Evolutionary conservation across 108 stramenopile genomes (phyloP).

Genomic region (Skeletonema menzelii): DNA sequence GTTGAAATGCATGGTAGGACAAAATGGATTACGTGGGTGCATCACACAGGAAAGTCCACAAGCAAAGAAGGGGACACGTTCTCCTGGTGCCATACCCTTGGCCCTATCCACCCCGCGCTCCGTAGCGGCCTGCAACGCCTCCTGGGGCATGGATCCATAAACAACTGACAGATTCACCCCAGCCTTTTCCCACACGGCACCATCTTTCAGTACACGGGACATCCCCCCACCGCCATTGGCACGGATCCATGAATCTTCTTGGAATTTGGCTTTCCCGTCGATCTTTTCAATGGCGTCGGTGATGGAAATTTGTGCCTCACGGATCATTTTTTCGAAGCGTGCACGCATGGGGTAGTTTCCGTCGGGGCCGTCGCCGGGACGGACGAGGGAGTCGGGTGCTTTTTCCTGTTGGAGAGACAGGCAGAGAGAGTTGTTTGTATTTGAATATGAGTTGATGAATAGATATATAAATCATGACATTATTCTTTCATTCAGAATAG

Average conservation of each 20-base stretch:
- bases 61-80: slow-evolving; percentile 96
- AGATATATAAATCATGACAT: too few species aligned
- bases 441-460: background rate
- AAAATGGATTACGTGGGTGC: slow-evolving; percentile 96
- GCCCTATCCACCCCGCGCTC: slow-evolving; percentile 93
- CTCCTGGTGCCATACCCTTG: slow-evolving; percentile 90
- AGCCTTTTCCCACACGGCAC: slow-evolving; percentile 99
- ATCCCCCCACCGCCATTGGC: slow-evolving; percentile 97
- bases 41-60: slow-evolving; percentile 96
- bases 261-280: slow-evolving; percentile 90
- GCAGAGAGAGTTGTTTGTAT: background rate
- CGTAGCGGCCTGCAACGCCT: slow-evolving; percentile 94
- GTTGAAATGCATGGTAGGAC: slow-evolving; percentile 99
- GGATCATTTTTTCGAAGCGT: slow-evolving; percentile 91
- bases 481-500: background rate
- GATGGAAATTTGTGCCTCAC: slow-evolving; percentile 92
- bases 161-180: slow-evolving; percentile 97
- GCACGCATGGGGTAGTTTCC: slow-evolving; percentile 95
- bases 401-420: slow-evolving; percentile 24
- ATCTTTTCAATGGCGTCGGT: slow-evolving; percentile 91
- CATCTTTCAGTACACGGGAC: slow-evolving; percentile 89
- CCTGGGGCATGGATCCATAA: slow-evolving; percentile 93
- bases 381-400: slow-evolving; percentile 68
- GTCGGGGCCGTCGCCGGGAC: slow-evolving; percentile 88
- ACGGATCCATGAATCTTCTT: slow-evolving; percentile 94